phyloP scores from a whole-genome alignment of 2,329 filamentous ascomycete species.

The Lachnellula willkommii region DNA sequence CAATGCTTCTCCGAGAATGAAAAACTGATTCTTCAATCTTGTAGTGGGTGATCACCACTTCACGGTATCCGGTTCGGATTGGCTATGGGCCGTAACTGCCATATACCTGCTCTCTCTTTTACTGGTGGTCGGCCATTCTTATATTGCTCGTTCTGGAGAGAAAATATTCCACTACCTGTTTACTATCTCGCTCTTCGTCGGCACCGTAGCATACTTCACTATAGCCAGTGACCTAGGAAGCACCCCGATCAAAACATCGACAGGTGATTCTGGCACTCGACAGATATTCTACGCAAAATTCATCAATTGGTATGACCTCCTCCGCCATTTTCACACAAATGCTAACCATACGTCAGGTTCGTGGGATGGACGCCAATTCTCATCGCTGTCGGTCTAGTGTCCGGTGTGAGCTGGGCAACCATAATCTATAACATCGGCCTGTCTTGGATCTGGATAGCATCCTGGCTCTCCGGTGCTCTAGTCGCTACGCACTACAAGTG shows the following conservation, averaged over 20 bases:
- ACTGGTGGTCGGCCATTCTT: constrained; percentile 46
- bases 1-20: not conserved
- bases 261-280: constrained; percentile 41
- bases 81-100: constrained; percentile 57
- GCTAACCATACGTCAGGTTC: constrained; percentile 23
- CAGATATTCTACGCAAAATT: constrained; percentile 63
- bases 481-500: constrained; percentile 59
- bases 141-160: constrained; percentile 44
- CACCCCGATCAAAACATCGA: constrained; percentile 54
- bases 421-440: constrained; percentile 56
- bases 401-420: constrained; percentile 58
- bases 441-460: constrained; percentile 59
- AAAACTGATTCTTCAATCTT: not conserved
- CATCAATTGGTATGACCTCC: constrained; percentile 47
- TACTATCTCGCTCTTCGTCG: constrained; percentile 51
- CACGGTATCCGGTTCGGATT: constrained; percentile 53
- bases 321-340: not conserved
- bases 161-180: constrained; percentile 59
- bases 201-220: constrained; percentile 59
- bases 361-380: constrained; percentile 49
- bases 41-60: constrained; percentile 28
- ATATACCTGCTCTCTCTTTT: constrained; percentile 52
- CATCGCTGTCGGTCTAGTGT: constrained; percentile 56
- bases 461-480: constrained; percentile 58
- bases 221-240: constrained; percentile 62